Base-by-base conservation (phyloP, 495 filamentous ascomycete genomes). In the Physcia stellaris region DNA sequence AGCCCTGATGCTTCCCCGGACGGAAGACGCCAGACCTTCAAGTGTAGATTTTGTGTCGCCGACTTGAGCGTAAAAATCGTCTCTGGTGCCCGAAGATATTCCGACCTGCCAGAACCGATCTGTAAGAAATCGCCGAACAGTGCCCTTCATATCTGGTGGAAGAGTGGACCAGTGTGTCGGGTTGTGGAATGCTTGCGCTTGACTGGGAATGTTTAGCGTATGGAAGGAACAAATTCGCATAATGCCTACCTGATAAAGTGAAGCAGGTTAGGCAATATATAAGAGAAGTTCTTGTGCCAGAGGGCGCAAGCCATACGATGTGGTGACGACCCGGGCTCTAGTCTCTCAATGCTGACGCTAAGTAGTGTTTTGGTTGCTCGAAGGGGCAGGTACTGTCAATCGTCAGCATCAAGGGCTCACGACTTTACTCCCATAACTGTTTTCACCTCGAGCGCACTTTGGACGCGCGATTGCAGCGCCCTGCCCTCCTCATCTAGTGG, bases 61-160 rank as follows among this genome's bases (percentile, higher is more conserved):
- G 22, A 99, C 86, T 29, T 79, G 72, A 29, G 90, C 83, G 57
- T 94, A 96, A 52, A 99, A 99, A 24, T 94, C 86, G 37, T 96
- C 90, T 48, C 86, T 80, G 47, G 81, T 95, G 19, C 93, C 90
- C 45, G 71, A 81, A 0, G 90, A 95, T 28, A 99, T 99, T 12
- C 90, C 90, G 12, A 88, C 82, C 69, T 99, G 90, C 90, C 90
- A 99, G 52, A 99, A 96, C 18, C 90, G 80, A 60, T 99, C 90
- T 1, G 86, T 93, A 13, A 99, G 62, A 32, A 95, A 83, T 4
- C 83, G 75, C 23, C 73, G 73, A 21, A 94, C 78, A 12, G 94
- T 74, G 9, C 66, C 61, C 40, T 70, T 77, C 70, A 88, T 80
- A 28, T 94, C 84, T 24, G 64, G 59, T 9, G 86, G 77, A n/a